Evolutionary conservation across 2,329 filamentous ascomycete genomes (phyloP).

Genomic region (Thielaviopsis populi): DNA sequence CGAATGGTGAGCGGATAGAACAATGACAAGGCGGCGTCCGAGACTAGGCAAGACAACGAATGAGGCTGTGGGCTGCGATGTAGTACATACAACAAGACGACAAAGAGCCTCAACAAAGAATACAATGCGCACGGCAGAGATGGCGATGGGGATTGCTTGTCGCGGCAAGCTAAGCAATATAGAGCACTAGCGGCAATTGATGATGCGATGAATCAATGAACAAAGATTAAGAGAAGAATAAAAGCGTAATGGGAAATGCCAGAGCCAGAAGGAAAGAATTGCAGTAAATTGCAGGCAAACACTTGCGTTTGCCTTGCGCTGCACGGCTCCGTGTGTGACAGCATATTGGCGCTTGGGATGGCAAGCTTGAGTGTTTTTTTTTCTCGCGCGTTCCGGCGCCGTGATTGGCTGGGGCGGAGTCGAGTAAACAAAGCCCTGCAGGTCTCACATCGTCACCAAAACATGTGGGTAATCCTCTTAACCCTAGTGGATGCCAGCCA

Average conservation of each 20-base stretch:
- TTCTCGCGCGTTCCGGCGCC: conserved; percentile 7
- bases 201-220: not conserved
- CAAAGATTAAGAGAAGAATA: not conserved
- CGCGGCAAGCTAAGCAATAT: not conserved
- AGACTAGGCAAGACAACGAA: no score
- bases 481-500: conserved; percentile 3
- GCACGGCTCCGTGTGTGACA: not conserved
- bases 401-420: conserved; percentile 8
- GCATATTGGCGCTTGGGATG: not conserved
- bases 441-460: conserved; percentile 7
- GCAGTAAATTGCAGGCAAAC: not conserved
- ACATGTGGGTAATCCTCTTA: not conserved
- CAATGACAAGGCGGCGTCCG: no score
- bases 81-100: not conserved
- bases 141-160: not conserved
- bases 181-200: not conserved
- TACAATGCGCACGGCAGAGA: not conserved
- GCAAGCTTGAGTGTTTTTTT: conserved; percentile 4
- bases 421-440: conserved; percentile 15
- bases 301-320: not conserved
- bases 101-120: not conserved
- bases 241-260: not conserved
- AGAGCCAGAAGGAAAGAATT: not conserved
- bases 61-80: not conserved
- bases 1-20: no score